phyloP scores from a whole-genome alignment of 495 filamentous ascomycete genomes.

The Talaromyces liani region DNA sequence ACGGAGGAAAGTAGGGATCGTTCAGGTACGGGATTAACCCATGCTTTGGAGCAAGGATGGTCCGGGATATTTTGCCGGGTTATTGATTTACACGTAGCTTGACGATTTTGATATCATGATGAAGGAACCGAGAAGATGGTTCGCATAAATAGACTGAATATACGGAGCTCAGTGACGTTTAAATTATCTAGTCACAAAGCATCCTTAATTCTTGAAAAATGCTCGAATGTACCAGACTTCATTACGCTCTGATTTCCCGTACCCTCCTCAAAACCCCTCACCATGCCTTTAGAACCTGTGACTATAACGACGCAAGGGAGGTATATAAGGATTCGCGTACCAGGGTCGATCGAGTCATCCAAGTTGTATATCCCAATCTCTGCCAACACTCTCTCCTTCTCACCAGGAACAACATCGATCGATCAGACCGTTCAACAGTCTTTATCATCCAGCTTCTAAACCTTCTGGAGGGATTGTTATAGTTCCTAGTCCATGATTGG shows the following conservation, averaged over 20 bases:
- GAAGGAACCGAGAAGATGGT: not conserved
- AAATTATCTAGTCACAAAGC: not conserved
- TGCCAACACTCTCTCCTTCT: not conserved
- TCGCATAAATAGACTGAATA: too few relatives aligned
- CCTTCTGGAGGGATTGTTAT: not conserved
- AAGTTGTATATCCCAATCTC: not conserved
- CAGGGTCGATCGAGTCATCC: not conserved
- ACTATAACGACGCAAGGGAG: not conserved
- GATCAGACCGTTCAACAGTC: too few relatives aligned
- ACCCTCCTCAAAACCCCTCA: not conserved
- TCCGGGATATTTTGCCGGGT: not conserved
- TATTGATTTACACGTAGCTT: not conserved
- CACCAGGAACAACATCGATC: too few relatives aligned
- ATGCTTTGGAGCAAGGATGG: not conserved
- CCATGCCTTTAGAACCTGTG: not conserved
- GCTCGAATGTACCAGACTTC: not conserved
- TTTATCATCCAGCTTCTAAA: not conserved
- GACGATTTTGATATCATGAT: not conserved
- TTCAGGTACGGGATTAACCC: not conserved
- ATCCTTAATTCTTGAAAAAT: not conserved
- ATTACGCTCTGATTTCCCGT: not conserved
- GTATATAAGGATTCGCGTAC: not conserved
- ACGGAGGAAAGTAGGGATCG: not conserved
- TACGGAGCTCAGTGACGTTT: not conserved
- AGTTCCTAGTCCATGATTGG: not conserved